A percentile compares a stretch with the other conserved stretches of the same genome.
Evolutionary conservation across 805 yeast genomes (phyloP).

Genomic region (Hyphopichia homilentoma): DNA sequence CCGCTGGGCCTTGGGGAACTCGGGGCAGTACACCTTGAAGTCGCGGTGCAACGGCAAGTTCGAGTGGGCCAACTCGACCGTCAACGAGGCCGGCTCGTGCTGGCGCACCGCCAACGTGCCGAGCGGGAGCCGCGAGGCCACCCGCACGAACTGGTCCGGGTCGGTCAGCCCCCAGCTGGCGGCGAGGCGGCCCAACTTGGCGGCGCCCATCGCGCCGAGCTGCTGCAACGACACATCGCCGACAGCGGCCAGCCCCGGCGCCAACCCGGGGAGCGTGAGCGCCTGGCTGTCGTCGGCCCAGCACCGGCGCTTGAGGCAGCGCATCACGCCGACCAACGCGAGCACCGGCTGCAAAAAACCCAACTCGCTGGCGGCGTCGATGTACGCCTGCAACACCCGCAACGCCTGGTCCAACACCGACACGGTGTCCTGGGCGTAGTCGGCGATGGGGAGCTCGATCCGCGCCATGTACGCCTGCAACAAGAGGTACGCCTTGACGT

Average conservation of each 20-base stretch:
- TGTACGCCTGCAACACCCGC: constrained; percentile 89
- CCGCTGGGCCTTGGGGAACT: constrained; percentile 85
- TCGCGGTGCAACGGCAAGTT: constrained; percentile 50
- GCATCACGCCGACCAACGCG: constrained; percentile 67
- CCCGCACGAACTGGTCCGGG: constrained; percentile 41
- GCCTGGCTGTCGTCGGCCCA: constrained; percentile 83
- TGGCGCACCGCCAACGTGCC: constrained; percentile 46
- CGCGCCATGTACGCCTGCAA: constrained; percentile 71
- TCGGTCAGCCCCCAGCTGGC: constrained; percentile 34
- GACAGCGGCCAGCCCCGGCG: background rate
- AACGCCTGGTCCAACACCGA: constrained; percentile 91
- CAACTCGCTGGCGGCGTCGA: constrained; percentile 83
- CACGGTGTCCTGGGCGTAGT: constrained; percentile 89
- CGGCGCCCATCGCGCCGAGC: constrained; percentile 40
- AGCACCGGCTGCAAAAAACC: constrained; percentile 66
- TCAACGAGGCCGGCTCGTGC: constrained; percentile 26
- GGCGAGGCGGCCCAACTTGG: constrained; percentile 31
- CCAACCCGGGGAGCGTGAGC: constrained; percentile 49
- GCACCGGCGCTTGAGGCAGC: constrained; percentile 79
- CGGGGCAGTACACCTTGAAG: constrained; percentile 69
- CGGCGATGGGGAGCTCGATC: constrained; percentile 86
- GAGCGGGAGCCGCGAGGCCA: constrained; percentile 60
- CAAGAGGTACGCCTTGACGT: constrained; percentile 70
- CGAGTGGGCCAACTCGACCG: constrained; percentile 51
- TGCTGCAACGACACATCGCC: constrained; percentile 24